phyloP scores from a whole-genome alignment of 495 filamentous ascomycete species.

The Hyaloscypha finlandica region DNA sequence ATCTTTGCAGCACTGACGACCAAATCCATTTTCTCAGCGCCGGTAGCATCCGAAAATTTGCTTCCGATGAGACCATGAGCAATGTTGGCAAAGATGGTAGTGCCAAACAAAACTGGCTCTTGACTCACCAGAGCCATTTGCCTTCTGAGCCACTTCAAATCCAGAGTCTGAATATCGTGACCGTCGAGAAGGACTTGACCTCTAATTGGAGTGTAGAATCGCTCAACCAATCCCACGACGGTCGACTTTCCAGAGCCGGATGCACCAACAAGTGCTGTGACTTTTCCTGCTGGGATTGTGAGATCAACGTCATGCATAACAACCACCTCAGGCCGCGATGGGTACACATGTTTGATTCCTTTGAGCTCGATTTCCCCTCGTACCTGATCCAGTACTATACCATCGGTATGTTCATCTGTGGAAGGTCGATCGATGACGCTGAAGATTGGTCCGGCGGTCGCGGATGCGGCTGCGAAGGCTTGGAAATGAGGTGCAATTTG shows the following conservation, averaged over 20 bases:
- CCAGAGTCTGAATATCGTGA: conserved; percentile 54
- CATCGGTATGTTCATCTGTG: conserved; percentile 48
- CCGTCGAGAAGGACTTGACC: conserved; percentile 59
- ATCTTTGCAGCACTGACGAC: conserved; percentile 37
- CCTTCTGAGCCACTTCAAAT: conserved; percentile 56
- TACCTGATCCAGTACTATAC: conserved; percentile 45
- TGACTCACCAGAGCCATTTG: conserved; percentile 57
- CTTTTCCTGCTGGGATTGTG: conserved; percentile 71
- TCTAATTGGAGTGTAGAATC: conserved; percentile 55
- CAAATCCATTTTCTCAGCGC: conserved; percentile 32
- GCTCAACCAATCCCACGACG: conserved; percentile 54
- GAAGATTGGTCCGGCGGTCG: conserved; percentile 14
- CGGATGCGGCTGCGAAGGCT: conserved; percentile 9
- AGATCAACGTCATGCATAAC: conserved; percentile 54
- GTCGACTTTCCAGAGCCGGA: conserved; percentile 68
- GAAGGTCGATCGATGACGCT: conserved; percentile 47
- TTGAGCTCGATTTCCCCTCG: conserved; percentile 56
- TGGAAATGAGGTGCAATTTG: conserved; percentile 18
- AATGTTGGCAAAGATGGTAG: conserved; percentile 69
- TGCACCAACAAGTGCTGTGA: conserved; percentile 81
- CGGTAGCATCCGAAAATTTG: conserved; percentile 14
- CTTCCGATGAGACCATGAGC: conserved; percentile 53
- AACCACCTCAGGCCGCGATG: conserved; percentile 60
- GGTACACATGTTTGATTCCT: conserved; percentile 64
- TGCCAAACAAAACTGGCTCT: conserved; percentile 63